phyloP scores from a whole-genome alignment of 768 basidiomycete species.

The Rhizopogon vesiculosus region DNA sequence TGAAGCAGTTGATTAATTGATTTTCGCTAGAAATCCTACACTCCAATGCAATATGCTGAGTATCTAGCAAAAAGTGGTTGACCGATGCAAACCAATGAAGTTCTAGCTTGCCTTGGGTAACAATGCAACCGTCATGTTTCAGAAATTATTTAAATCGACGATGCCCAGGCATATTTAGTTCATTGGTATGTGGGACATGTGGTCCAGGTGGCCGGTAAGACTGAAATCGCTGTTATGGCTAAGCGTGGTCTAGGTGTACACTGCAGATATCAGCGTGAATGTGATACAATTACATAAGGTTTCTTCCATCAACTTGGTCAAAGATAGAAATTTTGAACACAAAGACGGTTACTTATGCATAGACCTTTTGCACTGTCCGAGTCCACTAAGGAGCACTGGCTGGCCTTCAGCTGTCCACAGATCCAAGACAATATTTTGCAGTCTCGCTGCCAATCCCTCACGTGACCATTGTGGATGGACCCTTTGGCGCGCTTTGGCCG shows the following conservation, averaged over 20 bases:
- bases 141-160: neutral
- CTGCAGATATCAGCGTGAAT: neutral
- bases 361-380: neutral
- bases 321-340: neutral
- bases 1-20: neutral
- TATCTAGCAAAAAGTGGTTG: conserved; percentile 32
- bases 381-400: neutral
- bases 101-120: neutral
- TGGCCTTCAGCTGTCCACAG: neutral
- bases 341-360: no score
- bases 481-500: no score
- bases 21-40: conserved; percentile 62
- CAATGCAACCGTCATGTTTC: neutral
- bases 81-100: conserved; percentile 1
- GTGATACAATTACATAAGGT: neutral
- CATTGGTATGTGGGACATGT: neutral
- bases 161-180: neutral
- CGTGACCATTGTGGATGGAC: neutral
- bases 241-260: neutral
- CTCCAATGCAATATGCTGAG: conserved; percentile 60
- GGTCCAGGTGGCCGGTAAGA: neutral
- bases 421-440: neutral
- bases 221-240: neutral
- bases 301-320: no score
- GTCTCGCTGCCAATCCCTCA: neutral